Percentiles rank a stretch among this genome's conserved stretches.
Evolutionary conservation across 2,329 filamentous ascomycete species (phyloP).

Genomic region (Fusarium circinatum): DNA sequence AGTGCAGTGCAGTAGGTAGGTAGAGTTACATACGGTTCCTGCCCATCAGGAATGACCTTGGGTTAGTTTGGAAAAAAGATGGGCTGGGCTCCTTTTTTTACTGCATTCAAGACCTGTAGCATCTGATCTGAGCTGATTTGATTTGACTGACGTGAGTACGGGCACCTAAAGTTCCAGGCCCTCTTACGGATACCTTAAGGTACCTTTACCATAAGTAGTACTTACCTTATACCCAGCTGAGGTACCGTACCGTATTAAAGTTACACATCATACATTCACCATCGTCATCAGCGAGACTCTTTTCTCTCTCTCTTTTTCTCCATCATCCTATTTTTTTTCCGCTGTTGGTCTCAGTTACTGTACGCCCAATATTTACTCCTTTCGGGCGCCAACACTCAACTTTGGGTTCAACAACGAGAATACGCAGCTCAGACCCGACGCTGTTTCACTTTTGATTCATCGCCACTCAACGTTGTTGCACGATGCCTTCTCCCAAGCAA

Average conservation of each 20-base stretch:
- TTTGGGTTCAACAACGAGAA: constrained; percentile 15
- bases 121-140: neutral
- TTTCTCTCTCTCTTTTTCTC: neutral
- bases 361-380: neutral
- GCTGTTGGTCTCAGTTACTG: constrained; percentile 22
- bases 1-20: neutral
- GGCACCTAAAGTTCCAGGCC: constrained; percentile 32
- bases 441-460: constrained; percentile 31
- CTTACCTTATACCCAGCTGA: neutral
- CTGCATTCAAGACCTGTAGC: constrained; percentile 13
- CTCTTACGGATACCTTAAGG: neutral
- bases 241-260: neutral
- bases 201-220: neutral
- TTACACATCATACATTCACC: constrained; percentile 34
- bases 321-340: neutral
- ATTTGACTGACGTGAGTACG: constrained; percentile 14
- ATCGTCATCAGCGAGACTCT: constrained; percentile 27
- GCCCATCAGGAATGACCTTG: neutral
- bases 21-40: neutral
- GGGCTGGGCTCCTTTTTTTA: neutral
- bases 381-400: neutral
- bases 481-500: constrained; percentile 73
- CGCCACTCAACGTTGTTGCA: constrained; percentile 21
- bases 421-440: neutral
- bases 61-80: neutral